Evolutionary conservation across 2,329 filamentous ascomycete genomes (phyloP).

Genomic region (Drechslera avenae): DNA sequence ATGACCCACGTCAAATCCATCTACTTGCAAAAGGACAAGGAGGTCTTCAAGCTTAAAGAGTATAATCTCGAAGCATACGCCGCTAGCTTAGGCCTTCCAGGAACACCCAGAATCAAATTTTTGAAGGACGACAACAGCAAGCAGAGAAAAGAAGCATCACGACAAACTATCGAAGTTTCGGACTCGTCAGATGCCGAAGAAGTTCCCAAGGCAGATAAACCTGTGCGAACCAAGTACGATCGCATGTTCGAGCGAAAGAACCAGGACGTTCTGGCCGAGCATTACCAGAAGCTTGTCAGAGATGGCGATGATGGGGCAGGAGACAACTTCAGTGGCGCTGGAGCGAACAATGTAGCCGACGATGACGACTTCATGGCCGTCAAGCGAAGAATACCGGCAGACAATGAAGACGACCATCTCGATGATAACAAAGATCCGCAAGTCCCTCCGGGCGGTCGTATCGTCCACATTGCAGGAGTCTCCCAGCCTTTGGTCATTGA

Average conservation of each 20-base stretch:
- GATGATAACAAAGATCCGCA: conserved; percentile 52
- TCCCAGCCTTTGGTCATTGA: conserved; percentile 79
- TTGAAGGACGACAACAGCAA: conserved; percentile 88
- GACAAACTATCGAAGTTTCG: conserved; percentile 63
- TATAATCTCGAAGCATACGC: conserved; percentile 87
- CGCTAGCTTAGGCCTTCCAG: conserved; percentile 82
- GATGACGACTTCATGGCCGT: conserved; percentile 85
- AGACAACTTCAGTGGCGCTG: conserved; percentile 39
- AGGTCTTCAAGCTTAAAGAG: conserved; percentile 82
- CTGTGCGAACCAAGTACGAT: conserved; percentile 92
- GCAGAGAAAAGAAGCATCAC: conserved; percentile 82
- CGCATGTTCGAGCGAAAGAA: conserved; percentile 98
- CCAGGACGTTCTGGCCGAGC: conserved; percentile 91
- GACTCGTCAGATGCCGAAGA: conserved; percentile 65
- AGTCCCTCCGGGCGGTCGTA: conserved; percentile 54
- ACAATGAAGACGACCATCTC: conserved; percentile 59
- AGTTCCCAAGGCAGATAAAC: conserved; percentile 59
- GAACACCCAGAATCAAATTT: conserved; percentile 91
- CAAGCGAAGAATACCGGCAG: conserved; percentile 81
- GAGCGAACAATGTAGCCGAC: conserved; percentile 62
- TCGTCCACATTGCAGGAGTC: conserved; percentile 69
- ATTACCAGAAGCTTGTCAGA: conserved; percentile 86
- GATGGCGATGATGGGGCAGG: conserved; percentile 52
- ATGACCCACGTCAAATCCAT: conserved; percentile 86
- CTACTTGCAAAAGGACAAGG: conserved; percentile 87